Conservation (phyloP, 345 rosid genomes). For the Corchorus olitorius region DNA sequence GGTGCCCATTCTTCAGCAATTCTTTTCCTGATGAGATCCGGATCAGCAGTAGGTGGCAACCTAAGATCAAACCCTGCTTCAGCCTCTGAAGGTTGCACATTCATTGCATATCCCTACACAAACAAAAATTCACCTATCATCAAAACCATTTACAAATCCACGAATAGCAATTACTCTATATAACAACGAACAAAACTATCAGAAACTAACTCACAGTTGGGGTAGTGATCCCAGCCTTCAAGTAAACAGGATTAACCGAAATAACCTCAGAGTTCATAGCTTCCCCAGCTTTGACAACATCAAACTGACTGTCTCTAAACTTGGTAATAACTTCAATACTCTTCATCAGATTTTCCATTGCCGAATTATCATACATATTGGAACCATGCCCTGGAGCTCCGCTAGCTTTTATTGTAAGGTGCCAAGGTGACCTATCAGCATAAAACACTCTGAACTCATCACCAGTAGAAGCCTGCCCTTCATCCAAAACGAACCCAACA, state of each 20-base stretch:
- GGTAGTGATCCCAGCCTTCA: constrained; percentile 81
- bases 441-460: constrained; percentile 76
- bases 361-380: constrained; percentile 72
- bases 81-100: constrained; percentile 94
- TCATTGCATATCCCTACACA: constrained; percentile 84
- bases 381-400: constrained; percentile 89
- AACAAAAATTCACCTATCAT: not conserved
- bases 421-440: constrained; percentile 76
- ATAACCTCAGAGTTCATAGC: constrained; percentile 71
- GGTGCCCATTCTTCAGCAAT: constrained; percentile 94
- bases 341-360: constrained; percentile 93
- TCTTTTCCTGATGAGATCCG: constrained; percentile 56
- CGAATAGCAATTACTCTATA: not conserved
- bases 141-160: not conserved
- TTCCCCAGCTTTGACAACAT: constrained; percentile 72
- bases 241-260: constrained; percentile 82
- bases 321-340: constrained; percentile 62
- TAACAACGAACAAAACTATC: not conserved
- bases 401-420: constrained; percentile 48
- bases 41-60: constrained; percentile 78
- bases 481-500: constrained; percentile 80
- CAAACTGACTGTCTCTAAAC: constrained; percentile 75
- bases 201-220: constrained; percentile 47
- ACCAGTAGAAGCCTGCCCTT: constrained; percentile 76
- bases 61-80: constrained; percentile 88